Evolutionary conservation across 2,329 filamentous ascomycete species (phyloP).

Genomic region (Arthrobotrys entomopaga): DNA sequence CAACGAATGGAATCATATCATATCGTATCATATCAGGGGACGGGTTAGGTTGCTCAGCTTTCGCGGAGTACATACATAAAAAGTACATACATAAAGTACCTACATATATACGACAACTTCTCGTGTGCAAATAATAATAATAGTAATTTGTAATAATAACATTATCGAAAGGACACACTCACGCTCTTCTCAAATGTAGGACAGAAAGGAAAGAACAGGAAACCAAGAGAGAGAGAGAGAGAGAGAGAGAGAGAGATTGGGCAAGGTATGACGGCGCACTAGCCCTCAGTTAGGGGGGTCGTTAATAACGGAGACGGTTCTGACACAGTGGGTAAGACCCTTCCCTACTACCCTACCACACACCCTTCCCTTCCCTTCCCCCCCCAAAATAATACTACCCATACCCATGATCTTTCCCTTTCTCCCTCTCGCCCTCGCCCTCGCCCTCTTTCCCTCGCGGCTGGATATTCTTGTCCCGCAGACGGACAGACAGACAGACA

Average conservation of each 20-base stretch:
- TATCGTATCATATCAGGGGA: too few species aligned
- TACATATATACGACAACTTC: too few species aligned
- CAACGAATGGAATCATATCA: too few species aligned
- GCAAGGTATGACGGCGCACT: conserved; percentile 45
- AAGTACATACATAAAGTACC: too few species aligned
- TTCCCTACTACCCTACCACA: conserved; percentile 22
- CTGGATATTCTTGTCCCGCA: conserved; percentile 50
- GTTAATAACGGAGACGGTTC: conserved; percentile 55
- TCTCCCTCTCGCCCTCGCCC: conserved; percentile 1
- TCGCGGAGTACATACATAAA: conserved; percentile 36
- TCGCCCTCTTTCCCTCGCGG: conserved; percentile 36
- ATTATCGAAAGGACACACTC: too few species aligned
- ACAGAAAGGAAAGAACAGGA: conserved; percentile 18
- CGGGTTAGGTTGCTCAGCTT: conserved; percentile 45
- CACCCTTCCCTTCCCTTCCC: too few species aligned
- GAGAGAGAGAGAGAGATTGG: conserved; percentile 51
- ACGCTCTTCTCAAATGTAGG: background rate
- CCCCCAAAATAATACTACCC: conserved; percentile 45
- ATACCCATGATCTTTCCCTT: conserved; percentile 19
- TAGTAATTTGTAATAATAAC: background rate
- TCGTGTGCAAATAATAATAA: background rate
- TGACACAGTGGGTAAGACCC: conserved; percentile 55
- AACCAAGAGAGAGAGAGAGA: conserved; percentile 45
- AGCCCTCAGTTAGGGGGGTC: conserved; percentile 52
- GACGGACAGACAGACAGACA: background rate